These are phyloP conservation scores for Allium sativum DNA, from an alignment of 106 monocot species.

Conservation along the genomic window DNA sequence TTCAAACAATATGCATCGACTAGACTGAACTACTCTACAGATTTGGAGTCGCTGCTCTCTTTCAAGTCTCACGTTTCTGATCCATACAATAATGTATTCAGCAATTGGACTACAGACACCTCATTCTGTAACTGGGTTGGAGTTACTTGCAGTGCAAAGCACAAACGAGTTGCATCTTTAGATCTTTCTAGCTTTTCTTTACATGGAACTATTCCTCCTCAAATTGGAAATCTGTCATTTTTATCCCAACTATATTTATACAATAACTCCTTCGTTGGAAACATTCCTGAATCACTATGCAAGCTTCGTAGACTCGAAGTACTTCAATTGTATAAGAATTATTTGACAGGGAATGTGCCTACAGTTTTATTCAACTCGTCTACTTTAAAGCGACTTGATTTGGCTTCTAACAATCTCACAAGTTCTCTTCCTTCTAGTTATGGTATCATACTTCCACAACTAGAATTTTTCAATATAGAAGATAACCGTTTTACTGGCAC, in stretches of 20 bases:
- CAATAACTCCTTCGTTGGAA: conserved; percentile 3
- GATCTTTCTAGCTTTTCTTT: conserved; percentile 5
- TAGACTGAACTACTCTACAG: not conserved
- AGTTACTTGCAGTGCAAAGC: conserved; percentile 3
- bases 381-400: not conserved
- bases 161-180: conserved; percentile 3
- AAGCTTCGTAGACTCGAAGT: conserved; percentile 3
- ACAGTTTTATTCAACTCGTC: conserved; percentile 12
- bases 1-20: not conserved
- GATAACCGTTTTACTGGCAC: not conserved
- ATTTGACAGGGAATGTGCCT: conserved; percentile 11
- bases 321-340: conserved; percentile 1
- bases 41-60: conserved; percentile 10
- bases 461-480: conserved; percentile 1
- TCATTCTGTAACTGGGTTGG: conserved; percentile 18
- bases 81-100: conserved; percentile 8
- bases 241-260: not conserved
- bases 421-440: conserved; percentile 4
- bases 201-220: conserved; percentile 8
- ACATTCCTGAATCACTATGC: conserved; percentile 11
- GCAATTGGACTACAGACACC: conserved; percentile 9
- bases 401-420: conserved; percentile 6
- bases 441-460: not conserved
- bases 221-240: conserved; percentile 14
- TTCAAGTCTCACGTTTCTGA: conserved; percentile 25